Base-by-base conservation (phyloP, 495 filamentous ascomycete species). In the Aspergillus funiculosus region DNA sequence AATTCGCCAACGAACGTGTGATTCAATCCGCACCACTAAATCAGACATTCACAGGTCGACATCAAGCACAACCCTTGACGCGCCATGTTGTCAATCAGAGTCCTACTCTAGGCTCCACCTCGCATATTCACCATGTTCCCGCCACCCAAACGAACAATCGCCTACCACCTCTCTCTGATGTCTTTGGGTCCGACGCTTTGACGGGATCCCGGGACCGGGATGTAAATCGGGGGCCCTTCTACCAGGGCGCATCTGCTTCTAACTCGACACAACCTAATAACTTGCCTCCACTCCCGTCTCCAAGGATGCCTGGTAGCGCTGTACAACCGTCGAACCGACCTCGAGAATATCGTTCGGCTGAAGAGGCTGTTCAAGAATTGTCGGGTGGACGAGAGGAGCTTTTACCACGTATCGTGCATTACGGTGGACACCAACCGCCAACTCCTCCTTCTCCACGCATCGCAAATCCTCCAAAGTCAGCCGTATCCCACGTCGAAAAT, bases 11-110 rank as follows among this genome's bases (percentile, higher is more conserved):
- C 58, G 92, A 98, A 68, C 77, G 92, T 44, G 89, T 98, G 21
- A 91, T 98, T 43, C 92, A 98, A 67, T 98, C 92, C 4, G 92
- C 92, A 2, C 92, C 92, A 10, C 73, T 98, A n/a, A 78, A 95
- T 57, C 89, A 94, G 62, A 90, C 87, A 10, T 98, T 98, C 63
- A 95, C 92, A 10, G 91, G 92, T 32, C 78, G 87, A 47, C 84
- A 91, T 53, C 81, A 89, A 54, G 80, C 87, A 10, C 85, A 87
- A 53, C 86, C 86, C 1, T 69, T 86, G 54, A 88, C 85, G 25
- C 82, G 89, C 40, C 89, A 95, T 62, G 72, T 89, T 39, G 80
- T 82, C 54, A 89, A 91, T 62, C 85, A 91, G 48, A 83, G 89
- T 17, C 89, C 88, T 6, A 89, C 87, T 46, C 75, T 95, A 36